phyloP scores from a whole-genome alignment of 129 eudicot genomes.

The Flaveria robusta region DNA sequence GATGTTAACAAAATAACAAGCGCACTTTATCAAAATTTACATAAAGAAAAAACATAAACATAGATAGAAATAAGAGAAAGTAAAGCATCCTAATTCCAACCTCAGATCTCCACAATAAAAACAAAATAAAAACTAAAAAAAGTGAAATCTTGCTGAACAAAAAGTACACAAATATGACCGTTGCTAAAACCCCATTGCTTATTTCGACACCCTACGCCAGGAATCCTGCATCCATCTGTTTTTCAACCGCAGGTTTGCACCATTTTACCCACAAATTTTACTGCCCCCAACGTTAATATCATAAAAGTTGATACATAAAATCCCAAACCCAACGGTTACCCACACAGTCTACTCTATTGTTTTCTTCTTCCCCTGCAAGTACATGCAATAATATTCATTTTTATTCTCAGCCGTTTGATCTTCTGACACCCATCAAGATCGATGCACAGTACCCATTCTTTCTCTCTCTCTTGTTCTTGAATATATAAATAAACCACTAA shows the following conservation, averaged over 20 bases:
- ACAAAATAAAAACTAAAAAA: not conserved
- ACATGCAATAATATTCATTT: slow-evolving; percentile 17
- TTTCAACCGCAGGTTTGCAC: slow-evolving; percentile 22
- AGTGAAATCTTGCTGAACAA: not conserved
- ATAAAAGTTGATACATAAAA: not conserved
- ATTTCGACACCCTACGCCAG: slow-evolving; percentile 38
- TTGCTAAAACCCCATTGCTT: slow-evolving; percentile 32
- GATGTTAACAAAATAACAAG: no score
- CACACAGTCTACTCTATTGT: not conserved
- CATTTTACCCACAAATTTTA: slow-evolving; percentile 29
- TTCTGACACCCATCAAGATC: slow-evolving; percentile 34
- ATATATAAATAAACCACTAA: slow-evolving; percentile 28
- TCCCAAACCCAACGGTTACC: slow-evolving; percentile 35
- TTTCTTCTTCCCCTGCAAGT: slow-evolving; percentile 27
- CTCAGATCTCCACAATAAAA: not conserved
- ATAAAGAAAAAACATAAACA: not conserved
- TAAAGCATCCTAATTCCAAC: slow-evolving; percentile 24
- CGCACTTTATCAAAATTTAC: not conserved
- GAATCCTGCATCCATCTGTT: slow-evolving; percentile 32
- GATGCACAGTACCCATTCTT: slow-evolving; percentile 16
- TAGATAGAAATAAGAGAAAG: slow-evolving; percentile 31
- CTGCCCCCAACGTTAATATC: slow-evolving; percentile 26
- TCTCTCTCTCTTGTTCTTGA: slow-evolving; percentile 23
- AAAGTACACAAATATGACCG: slow-evolving; percentile 42
- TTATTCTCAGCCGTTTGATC: slow-evolving; percentile 38